Evolutionary conservation across 176 grass and related monocot genomes (phyloP).

Genomic region (Poa pratensis): DNA sequence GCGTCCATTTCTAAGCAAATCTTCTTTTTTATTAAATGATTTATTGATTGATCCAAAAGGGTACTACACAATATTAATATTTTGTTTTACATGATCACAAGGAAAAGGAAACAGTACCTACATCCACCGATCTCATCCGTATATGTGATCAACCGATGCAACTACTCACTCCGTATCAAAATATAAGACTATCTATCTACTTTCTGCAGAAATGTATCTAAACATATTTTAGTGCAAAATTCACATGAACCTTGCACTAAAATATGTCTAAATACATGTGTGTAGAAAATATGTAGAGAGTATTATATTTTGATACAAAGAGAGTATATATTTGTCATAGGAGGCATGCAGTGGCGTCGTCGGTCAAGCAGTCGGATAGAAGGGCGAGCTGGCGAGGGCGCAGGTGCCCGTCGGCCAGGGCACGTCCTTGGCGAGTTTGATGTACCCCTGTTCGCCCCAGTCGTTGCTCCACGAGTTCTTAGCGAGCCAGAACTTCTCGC

Average conservation of each 20-base stretch:
- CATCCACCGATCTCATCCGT: not conserved
- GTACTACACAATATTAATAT: not conserved
- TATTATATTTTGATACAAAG: no score
- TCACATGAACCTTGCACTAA: no score
- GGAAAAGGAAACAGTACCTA: no score
- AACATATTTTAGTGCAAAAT: no score
- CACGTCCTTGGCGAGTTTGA: slow-evolving; percentile 48
- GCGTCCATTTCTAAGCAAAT: not conserved
- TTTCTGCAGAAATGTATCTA: no score
- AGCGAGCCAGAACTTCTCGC: slow-evolving; percentile 48
- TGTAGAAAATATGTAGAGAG: no score
- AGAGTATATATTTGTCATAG: not conserved
- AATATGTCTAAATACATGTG: no score
- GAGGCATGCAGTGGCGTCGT: not conserved
- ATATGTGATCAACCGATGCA: not conserved
- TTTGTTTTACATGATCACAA: not conserved
- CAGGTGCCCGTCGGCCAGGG: slow-evolving; percentile 37
- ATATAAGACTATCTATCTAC: no score
- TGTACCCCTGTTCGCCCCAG: slow-evolving; percentile 55
- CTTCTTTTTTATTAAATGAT: not conserved
- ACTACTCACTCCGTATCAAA: no score
- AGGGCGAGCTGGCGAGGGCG: slow-evolving; percentile 40
- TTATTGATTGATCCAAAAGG: slow-evolving; percentile 9
- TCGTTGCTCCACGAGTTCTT: slow-evolving; percentile 62
- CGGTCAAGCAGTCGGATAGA: slow-evolving; percentile 46